phyloP scores from a whole-genome alignment of 192 early-diverging fungal genomes.

The Jimgerdemannia flammicorona region DNA sequence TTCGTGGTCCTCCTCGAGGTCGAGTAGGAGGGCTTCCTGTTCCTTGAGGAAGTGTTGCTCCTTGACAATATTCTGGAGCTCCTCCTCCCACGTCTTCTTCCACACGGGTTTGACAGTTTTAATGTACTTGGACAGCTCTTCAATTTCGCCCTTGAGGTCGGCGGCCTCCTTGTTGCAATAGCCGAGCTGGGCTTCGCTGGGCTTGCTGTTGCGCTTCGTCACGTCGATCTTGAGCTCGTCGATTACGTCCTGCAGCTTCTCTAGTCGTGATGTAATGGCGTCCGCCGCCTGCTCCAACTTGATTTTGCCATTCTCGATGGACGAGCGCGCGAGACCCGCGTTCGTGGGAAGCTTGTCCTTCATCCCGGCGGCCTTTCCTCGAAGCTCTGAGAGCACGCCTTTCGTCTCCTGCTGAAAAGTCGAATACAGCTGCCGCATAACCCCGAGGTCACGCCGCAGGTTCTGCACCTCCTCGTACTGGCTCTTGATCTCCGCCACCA shows the following conservation, averaged over 20 bases:
- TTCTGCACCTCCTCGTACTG: slow-evolving; percentile 44
- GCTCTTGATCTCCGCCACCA: slow-evolving; percentile 18
- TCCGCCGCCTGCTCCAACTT: slow-evolving; percentile 43
- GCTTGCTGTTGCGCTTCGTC: slow-evolving; percentile 60
- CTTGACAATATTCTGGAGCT: slow-evolving; percentile 75
- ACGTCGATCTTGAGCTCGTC: slow-evolving; percentile 75
- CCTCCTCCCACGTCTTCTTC: slow-evolving; percentile 84
- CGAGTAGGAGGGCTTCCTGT: slow-evolving; percentile 64
- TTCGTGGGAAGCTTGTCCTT: not conserved
- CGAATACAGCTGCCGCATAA: slow-evolving; percentile 46
- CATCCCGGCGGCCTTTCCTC: slow-evolving; percentile 9
- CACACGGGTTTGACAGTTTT: slow-evolving; percentile 61
- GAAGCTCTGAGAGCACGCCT: slow-evolving; percentile 7
- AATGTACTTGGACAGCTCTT: slow-evolving; percentile 54
- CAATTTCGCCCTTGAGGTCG: slow-evolving; percentile 45
- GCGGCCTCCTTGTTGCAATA: slow-evolving; percentile 50
- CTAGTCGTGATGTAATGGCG: slow-evolving; percentile 42
- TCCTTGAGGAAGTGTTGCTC: slow-evolving; percentile 82
- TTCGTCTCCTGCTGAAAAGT: slow-evolving; percentile 44
- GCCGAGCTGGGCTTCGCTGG: slow-evolving; percentile 47
- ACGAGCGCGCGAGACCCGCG: slow-evolving; percentile 9
- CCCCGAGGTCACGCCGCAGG: slow-evolving; percentile 42
- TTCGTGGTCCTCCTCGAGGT: slow-evolving; percentile 61
- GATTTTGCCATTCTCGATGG: slow-evolving; percentile 48
- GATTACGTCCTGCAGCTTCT: slow-evolving; percentile 61